Conservation (phyloP, 352 stramenopile genomes). For the Globisporangium megalacanthum region DNA sequence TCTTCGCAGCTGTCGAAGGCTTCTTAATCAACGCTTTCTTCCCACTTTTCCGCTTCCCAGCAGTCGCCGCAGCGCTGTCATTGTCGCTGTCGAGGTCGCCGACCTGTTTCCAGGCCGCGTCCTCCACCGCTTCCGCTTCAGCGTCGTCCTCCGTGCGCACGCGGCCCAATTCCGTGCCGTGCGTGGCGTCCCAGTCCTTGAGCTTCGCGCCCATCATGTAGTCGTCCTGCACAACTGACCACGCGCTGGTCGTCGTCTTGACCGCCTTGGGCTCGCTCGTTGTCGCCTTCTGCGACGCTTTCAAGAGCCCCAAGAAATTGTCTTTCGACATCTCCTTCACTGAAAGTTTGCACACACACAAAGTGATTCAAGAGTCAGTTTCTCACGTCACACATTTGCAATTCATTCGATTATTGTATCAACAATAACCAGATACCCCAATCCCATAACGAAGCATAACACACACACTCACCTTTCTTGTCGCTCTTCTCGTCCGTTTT, state of each 20-base stretch:
- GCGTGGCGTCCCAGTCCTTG: slow-evolving; percentile 74
- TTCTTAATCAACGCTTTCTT: too few species aligned
- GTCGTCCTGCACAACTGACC: slow-evolving; percentile 81
- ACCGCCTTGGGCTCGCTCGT: slow-evolving; percentile 1
- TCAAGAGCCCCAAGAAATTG: slow-evolving; percentile 74
- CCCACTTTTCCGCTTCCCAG: slow-evolving; percentile 22
- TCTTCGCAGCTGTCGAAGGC: slow-evolving; percentile 19
- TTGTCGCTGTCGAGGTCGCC: slow-evolving; percentile 45
- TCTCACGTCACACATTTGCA: too few species aligned
- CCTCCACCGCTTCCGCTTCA: slow-evolving; percentile 56
- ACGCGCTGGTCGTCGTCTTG: slow-evolving; percentile 53
- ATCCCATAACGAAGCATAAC: too few species aligned
- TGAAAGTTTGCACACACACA: too few species aligned
- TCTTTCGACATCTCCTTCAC: slow-evolving; percentile 85
- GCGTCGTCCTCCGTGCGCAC: slow-evolving; percentile 40
- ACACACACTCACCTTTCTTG: slow-evolving; percentile 48
- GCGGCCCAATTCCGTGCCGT: slow-evolving; percentile 42
- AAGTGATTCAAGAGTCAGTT: too few species aligned
- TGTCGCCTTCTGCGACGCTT: slow-evolving; percentile 33
- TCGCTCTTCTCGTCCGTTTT: slow-evolving; percentile 55
- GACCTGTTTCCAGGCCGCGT: slow-evolving; percentile 63
- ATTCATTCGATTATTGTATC: too few species aligned
- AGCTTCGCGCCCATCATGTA: slow-evolving; percentile 86
- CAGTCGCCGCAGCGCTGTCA: slow-evolving; percentile 14
- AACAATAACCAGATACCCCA: too few species aligned